These are phyloP conservation scores for Chenopodium berlandieri DNA, from an alignment of 148 eudicot species.

Conservation along the genomic window DNA sequence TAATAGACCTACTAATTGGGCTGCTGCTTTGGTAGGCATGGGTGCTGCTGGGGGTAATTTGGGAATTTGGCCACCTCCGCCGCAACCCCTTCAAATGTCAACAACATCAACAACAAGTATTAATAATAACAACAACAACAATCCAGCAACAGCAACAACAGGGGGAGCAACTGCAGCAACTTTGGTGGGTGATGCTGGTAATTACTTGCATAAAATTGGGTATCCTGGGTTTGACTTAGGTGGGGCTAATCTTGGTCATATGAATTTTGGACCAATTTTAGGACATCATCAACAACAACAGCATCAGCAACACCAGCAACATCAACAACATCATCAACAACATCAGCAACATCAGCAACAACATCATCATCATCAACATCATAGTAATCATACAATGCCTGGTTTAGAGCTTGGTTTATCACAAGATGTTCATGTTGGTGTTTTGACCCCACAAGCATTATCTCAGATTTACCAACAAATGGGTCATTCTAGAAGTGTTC, in stretches of 20 bases:
- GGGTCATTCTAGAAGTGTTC: constrained; percentile 35
- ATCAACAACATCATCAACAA: constrained; percentile 10
- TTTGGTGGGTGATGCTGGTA: constrained; percentile 31
- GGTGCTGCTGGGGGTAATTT: constrained; percentile 10
- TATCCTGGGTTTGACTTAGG: constrained; percentile 59
- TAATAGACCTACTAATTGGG: constrained; percentile 10
- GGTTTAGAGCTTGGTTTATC: constrained; percentile 76
- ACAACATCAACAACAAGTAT: constrained; percentile 18
- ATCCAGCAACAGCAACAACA: constrained; percentile 17
- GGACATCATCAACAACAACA: constrained; percentile 30
- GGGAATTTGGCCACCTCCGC: constrained; percentile 16
- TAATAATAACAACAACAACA: constrained; percentile 14
- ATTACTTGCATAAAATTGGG: constrained; percentile 51
- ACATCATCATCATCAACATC: background rate
- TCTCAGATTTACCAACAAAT: constrained; percentile 69
- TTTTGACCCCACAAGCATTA: constrained; percentile 48
- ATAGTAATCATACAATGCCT: constrained; percentile 31
- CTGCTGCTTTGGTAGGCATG: constrained; percentile 35
- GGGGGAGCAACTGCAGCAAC: constrained; percentile 14
- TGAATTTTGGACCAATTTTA: constrained; percentile 58
- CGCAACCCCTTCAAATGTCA: background rate
- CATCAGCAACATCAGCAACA: background rate
- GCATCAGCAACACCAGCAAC: constrained; percentile 4
- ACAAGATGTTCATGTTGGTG: constrained; percentile 65
- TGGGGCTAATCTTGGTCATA: constrained; percentile 34